Evolutionary conservation across 371 early-diverging fungal genomes (phyloP), one percentile per base, ranked within the genome.

Genomic region (Mortierella sp.): DNA sequence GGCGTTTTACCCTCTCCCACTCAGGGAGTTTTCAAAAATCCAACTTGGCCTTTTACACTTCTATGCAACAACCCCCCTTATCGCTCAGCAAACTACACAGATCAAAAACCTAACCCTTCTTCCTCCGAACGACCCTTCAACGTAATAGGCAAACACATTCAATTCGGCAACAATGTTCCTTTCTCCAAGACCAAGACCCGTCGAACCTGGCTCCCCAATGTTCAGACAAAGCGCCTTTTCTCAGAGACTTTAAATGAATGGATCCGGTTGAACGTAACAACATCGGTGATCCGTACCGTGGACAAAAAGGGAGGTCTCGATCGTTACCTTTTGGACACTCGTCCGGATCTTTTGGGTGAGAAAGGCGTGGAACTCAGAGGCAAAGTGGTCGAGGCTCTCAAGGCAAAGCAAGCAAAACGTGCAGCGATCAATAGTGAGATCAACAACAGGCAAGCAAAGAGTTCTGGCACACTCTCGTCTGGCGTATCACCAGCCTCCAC

Each of bases 281-380:
- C 92, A 2, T 76, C 88, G 5, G 90, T 91, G 4, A 76, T 93
- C 19, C 89, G 93, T 34, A 91, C 93, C 1, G 93, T 94, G 38
- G 93, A 93, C 71, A 91, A 93, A 79, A 93, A 93, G 83, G 95
- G 95, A 34, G 95, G 95, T 10, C 78, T 94, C 26, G 95, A 94
- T 69, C 85, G 83, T 51, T 94, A 93, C 65, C 70, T 94, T 51
- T 80, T 93, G 49, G 83, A 84, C 30, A 93, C 93, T 23, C 86
- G 82, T 26, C 62, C 69, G 13, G 76, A 74, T 18, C 58, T 74
- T 3, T 54, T 74, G 50, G 76, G 76, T 43, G 69, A 42, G 16
- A 68, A 69, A 58, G 76, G 76, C 0, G n/a, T 69, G 23, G 76
- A 74, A 19, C n/a, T 74, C 26, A 69, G 70, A 28, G 58, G 54